phyloP scores from a whole-genome alignment of 1,284 basidiomycete genomes.

The Stygiomarasmius scandens region DNA sequence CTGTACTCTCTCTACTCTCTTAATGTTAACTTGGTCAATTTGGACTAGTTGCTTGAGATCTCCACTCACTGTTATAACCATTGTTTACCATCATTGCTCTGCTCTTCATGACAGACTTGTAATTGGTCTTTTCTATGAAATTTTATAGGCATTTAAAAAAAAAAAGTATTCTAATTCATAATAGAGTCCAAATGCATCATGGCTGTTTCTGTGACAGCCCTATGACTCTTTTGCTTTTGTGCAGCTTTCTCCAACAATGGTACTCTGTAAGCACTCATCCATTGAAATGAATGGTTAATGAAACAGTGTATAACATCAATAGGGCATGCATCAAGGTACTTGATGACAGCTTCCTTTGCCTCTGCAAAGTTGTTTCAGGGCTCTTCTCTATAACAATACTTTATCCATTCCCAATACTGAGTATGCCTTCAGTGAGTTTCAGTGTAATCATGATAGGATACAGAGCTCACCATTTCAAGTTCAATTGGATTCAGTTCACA shows the following conservation, averaged over 20 bases:
- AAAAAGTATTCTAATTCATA: too few relatives aligned
- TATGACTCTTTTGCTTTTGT: not conserved
- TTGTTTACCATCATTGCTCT: too few relatives aligned
- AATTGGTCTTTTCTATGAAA: too few relatives aligned
- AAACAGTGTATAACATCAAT: not conserved
- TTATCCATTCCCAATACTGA: not conserved
- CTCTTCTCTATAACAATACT: not conserved
- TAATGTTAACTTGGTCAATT: too few relatives aligned
- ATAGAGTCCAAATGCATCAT: not conserved
- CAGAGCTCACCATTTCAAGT: not conserved
- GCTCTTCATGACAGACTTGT: too few relatives aligned
- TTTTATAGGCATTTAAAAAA: too few relatives aligned
- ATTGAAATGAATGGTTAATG: conserved; percentile 1
- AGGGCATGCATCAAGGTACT: conserved; percentile 1
- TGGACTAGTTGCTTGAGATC: too few relatives aligned
- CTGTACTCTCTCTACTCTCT: too few relatives aligned
- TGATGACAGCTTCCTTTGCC: conserved; percentile 1
- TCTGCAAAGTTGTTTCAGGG: not conserved
- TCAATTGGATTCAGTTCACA: conserved; percentile 1
- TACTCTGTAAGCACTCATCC: conserved; percentile 1
- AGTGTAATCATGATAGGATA: too few relatives aligned
- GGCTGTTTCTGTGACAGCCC: not conserved
- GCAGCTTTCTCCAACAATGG: not conserved
- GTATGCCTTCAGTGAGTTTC: not conserved
- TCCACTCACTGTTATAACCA: too few relatives aligned